Evolutionary conservation across 257 asterid genomes (phyloP).

Genomic region (Lantana camara): DNA sequence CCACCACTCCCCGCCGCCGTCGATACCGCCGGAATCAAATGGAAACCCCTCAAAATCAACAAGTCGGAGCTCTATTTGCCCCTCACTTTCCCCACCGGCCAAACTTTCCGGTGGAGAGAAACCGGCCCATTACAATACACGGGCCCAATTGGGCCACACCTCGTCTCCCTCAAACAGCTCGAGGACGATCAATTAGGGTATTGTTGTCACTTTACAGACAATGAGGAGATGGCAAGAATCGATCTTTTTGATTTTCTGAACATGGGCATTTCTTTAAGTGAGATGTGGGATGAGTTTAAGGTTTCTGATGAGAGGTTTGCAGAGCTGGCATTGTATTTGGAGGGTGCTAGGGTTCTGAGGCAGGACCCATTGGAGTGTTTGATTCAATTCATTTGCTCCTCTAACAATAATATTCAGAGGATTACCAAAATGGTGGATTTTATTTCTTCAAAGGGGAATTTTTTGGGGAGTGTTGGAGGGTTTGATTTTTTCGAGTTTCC

Average conservation of each 20-base stretch:
- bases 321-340: conserved; percentile 63
- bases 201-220: conserved; percentile 45
- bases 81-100: conserved; percentile 97
- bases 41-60: conserved; percentile 60
- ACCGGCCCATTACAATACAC: conserved; percentile 78
- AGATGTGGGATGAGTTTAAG: conserved; percentile 75
- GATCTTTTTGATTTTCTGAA: conserved; percentile 76
- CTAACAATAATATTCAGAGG: conserved; percentile 85
- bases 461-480: conserved; percentile 77
- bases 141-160: conserved; percentile 72
- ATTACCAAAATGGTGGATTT: conserved; percentile 92
- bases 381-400: conserved; percentile 90
- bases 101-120: conserved; percentile 87
- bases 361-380: conserved; percentile 96
- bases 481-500: conserved; percentile 78
- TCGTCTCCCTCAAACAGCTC: conserved; percentile 78
- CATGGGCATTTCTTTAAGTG: conserved; percentile 64
- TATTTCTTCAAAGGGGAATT: conserved; percentile 66
- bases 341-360: conserved; percentile 91
- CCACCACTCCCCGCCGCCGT: conserved; percentile 34
- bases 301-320: conserved; percentile 76
- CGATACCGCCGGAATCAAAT: conserved; percentile 31
- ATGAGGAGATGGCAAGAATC: conserved; percentile 40
- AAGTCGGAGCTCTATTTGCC: conserved; percentile 85
- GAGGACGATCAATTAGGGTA: conserved; percentile 59